A percentile compares a stretch with the other conserved stretches of the same genome.
Conservation (phyloP, 2,329 filamentous ascomycete genomes). For the Trichophyton mentagrophytes region DNA sequence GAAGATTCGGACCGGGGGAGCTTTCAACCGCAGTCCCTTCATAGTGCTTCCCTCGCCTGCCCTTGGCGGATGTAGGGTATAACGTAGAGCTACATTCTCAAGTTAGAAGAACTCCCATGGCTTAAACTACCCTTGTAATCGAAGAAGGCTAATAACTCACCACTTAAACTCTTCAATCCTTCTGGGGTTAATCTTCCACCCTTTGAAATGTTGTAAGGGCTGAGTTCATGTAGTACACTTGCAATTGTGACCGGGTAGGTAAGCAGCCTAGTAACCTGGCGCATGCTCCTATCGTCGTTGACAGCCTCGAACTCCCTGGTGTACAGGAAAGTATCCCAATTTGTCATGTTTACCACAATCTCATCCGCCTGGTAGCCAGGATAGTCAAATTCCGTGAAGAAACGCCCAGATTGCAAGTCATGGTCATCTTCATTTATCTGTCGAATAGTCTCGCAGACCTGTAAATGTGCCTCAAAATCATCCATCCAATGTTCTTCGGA, state of each 20-base stretch:
- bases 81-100: conserved; percentile 57
- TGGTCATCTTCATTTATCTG: conserved; percentile 98
- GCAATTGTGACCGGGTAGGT: conserved; percentile 90
- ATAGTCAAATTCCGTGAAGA: conserved; percentile 89
- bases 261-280: conserved; percentile 81
- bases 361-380: conserved; percentile 84
- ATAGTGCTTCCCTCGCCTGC: conserved; percentile 61
- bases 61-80: conserved; percentile 79
- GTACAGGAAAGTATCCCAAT: conserved; percentile 96
- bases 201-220: conserved; percentile 70
- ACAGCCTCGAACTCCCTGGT: conserved; percentile 83
- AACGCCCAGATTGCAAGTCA: conserved; percentile 75
- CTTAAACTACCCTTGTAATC: neutral
- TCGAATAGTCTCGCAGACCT: conserved; percentile 79
- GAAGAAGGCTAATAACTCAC: conserved; percentile 39
- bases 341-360: conserved; percentile 89
- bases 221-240: conserved; percentile 85
- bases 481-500: conserved; percentile 91
- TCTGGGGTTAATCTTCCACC: conserved; percentile 69
- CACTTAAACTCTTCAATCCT: conserved; percentile 84
- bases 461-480: conserved; percentile 82
- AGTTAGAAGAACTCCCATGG: neutral
- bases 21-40: conserved; percentile 67
- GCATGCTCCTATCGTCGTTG: conserved; percentile 77
- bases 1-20: conserved; percentile 83